Evolutionary conservation across 2,329 filamentous ascomycete species (phyloP).

Genomic region (Chrysoporthe puriensis): DNA sequence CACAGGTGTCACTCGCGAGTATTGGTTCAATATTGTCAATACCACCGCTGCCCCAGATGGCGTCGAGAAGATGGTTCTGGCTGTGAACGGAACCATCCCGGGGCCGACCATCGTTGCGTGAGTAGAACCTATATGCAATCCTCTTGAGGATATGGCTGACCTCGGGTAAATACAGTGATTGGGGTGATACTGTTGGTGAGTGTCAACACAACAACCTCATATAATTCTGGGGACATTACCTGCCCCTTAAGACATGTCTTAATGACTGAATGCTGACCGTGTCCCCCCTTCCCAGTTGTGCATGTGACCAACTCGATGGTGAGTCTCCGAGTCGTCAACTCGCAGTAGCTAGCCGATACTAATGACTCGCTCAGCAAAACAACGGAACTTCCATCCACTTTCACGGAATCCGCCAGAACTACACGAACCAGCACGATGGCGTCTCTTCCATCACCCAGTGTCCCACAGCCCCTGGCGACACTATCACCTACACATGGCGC

Average conservation of each 20-base stretch:
- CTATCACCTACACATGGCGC: constrained; percentile 39
- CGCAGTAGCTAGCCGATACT: neutral
- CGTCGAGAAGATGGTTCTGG: constrained; percentile 33
- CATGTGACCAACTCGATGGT: constrained; percentile 7
- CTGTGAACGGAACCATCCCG: constrained; percentile 52
- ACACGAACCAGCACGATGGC: constrained; percentile 48
- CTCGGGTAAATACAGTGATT: constrained; percentile 42
- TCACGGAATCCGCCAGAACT: constrained; percentile 50
- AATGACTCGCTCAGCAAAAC: constrained; percentile 61
- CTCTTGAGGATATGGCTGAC: constrained; percentile 25
- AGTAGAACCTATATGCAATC: constrained; percentile 33
- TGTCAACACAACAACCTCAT: neutral
- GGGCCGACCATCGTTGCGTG: constrained; percentile 44
- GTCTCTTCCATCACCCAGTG: constrained; percentile 45
- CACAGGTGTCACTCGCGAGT: constrained; percentile 44
- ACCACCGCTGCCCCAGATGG: constrained; percentile 40
- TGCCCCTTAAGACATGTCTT: neutral
- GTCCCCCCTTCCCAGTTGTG: neutral
- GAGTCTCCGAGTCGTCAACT: neutral
- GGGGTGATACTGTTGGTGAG: constrained; percentile 54
- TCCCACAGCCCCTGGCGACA: constrained; percentile 54
- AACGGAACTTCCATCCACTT: constrained; percentile 49
- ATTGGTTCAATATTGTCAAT: constrained; percentile 33
- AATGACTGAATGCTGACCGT: neutral
- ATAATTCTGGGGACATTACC: neutral